Conservation (phyloP, 192 early-diverging fungal species). For the Coemansia sp. region DNA sequence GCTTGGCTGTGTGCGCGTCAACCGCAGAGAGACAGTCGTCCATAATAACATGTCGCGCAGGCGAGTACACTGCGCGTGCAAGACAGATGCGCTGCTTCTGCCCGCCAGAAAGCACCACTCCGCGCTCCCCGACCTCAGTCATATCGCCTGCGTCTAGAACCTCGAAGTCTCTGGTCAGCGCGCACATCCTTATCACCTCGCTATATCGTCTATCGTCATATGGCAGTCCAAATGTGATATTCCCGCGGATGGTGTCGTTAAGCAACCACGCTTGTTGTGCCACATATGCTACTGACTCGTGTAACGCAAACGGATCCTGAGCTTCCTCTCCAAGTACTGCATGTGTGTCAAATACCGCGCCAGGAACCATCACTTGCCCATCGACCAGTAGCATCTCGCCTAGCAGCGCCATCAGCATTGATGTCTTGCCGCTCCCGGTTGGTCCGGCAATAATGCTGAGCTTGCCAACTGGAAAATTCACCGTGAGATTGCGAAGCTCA, state of each 20-base stretch:
- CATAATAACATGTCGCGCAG: conserved; percentile 67
- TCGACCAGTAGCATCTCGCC: conserved; percentile 65
- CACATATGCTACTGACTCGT: conserved; percentile 75
- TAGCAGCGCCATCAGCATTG: conserved; percentile 74
- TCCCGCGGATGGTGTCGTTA: conserved; percentile 75
- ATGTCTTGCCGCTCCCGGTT: conserved; percentile 88
- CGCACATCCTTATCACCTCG: conserved; percentile 80
- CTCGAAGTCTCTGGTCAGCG: conserved; percentile 77
- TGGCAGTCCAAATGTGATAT: conserved; percentile 81
- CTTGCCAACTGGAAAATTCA: conserved; percentile 67
- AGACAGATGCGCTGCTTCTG: conserved; percentile 85
- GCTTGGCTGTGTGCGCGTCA: conserved; percentile 90
- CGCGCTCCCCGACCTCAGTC: conserved; percentile 92
- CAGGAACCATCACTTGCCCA: conserved; percentile 46
- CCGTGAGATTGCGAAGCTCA: conserved; percentile 63
- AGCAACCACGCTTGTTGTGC: conserved; percentile 78
- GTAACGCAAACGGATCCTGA: conserved; percentile 18
- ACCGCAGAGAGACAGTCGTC: conserved; percentile 96
- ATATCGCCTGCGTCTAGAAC: conserved; percentile 83
- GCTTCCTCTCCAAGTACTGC: conserved; percentile 12
- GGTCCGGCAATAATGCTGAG: conserved; percentile 80
- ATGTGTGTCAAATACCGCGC: conserved; percentile 69
- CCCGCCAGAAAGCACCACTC: conserved; percentile 81
- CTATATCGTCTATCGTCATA: conserved; percentile 77
- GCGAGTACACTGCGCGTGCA: conserved; percentile 83